phyloP scores from a whole-genome alignment of 1,139 yeast genomes.

The Lodderomyces theae region DNA sequence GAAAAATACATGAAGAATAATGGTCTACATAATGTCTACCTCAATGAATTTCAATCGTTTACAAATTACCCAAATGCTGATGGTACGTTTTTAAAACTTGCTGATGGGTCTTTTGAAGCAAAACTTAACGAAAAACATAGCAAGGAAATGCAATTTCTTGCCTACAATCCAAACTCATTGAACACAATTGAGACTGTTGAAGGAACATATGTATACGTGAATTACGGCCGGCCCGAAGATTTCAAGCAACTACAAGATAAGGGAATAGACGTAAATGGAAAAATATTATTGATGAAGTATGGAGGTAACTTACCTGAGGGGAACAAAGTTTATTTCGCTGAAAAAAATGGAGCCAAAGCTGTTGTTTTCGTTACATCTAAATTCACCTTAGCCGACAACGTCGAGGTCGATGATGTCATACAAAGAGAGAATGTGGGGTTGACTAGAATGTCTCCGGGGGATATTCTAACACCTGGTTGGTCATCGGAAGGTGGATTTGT shows the following conservation, averaged over 20 bases:
- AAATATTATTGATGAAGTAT: constrained; percentile 61
- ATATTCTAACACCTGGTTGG: constrained; percentile 78
- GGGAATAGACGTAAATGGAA: constrained; percentile 33
- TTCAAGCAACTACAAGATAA: constrained; percentile 40
- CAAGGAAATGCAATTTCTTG: constrained; percentile 37
- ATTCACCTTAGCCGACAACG: constrained; percentile 16
- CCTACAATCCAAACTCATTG: constrained; percentile 69
- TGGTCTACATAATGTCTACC: constrained; percentile 52
- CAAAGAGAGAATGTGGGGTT: constrained; percentile 67
- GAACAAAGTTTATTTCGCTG: constrained; percentile 36
- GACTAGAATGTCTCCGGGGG: constrained; percentile 70
- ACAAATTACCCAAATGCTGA: constrained; percentile 51
- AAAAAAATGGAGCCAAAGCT: constrained; percentile 31
- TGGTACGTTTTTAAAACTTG: constrained; percentile 30
- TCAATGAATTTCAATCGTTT: constrained; percentile 50
- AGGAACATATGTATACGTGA: constrained; percentile 53
- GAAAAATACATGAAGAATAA: constrained; percentile 54
- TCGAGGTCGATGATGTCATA: constrained; percentile 41
- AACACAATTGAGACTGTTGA: constrained; percentile 46
- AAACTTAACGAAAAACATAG: constrained; percentile 33
- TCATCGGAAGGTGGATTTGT: constrained; percentile 45
- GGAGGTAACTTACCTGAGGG: constrained; percentile 48
- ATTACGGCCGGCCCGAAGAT: constrained; percentile 65
- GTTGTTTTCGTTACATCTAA: constrained; percentile 35
- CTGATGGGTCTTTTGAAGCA: constrained; percentile 37